Base-by-base conservation (phyloP, 805 yeast genomes). In the Candida tammaniensis region DNA sequence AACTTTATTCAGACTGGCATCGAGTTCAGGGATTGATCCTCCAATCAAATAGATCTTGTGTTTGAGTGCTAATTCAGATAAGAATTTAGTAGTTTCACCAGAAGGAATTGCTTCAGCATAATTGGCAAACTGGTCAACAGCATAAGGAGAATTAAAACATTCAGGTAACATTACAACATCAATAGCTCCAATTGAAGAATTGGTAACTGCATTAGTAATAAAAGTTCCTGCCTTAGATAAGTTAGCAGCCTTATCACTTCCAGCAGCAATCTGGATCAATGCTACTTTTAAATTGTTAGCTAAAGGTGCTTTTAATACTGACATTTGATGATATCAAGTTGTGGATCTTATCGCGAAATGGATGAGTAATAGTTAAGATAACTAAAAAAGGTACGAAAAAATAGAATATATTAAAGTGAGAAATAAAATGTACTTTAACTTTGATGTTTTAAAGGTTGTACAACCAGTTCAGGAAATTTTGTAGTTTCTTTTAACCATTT, bases 111-210 rank as follows among this genome's bases (percentile, higher is more conserved):
- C 48, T 57, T 93, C 98, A 3, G 96, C 89, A 55, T 93, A 91
- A 39, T 86, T 80, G 5, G 84, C 76, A 60, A 93, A 93, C 42
- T 89, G 82, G 39, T 76, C 76, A 18, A 87, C 95, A 0, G 95
- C 78, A 54, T 93, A 93, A 3, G 98, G 98, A 1, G 96, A 86
- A 57, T 91, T 93, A 75, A 89, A 91, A 64, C 96, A 88, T 63
- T 93, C 98, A 7, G 98, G 98, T 20, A 93, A 66, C 44, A 93
- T 86, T 8, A 93, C 75, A 26, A 91, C 66, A 49, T 89, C 84
- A 26, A 81, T 41, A 33, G 50, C 52, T 2, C 64, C 67, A 23
- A 57, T 46, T 24, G 52, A 55, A 16, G 70, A 53, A 15, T 51
- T 49, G 1, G 43, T 33, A 8, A 62, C 59, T 1, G 98, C 97